Base-by-base conservation (phyloP, 176 grass and related monocot species). In the Ensete glaucum region DNA sequence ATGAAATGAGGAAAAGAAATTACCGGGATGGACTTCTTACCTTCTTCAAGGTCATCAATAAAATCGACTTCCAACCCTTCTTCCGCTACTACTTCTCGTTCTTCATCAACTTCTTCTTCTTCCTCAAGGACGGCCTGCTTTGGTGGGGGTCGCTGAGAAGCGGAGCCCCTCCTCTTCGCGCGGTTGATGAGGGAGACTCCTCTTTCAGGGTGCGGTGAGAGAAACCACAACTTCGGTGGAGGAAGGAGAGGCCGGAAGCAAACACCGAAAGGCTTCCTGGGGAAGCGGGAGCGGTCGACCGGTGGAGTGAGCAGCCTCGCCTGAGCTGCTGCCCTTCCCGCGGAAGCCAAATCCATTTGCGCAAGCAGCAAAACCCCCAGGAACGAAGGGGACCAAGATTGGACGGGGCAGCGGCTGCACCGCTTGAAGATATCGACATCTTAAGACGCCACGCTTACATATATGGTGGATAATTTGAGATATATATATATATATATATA, bases 111-210 rank as follows among this genome's bases (percentile, higher is more conserved):
- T 27, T 56, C 52, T 16, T 34, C 72, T 19, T 3, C 53, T 29
- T 57, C 25, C 13, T 29, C n/a, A 50, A 29, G 21, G 25, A 11
- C 22, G 72, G 11, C 16, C 52, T 56, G 72, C 53, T 56, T 29
- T 1, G 34, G 15, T 20, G 22, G 72, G 50, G 53, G 53, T 20
- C 21, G 53, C 53, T 74, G 52, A 24, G 52, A 14, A 17, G 24
- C 52, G 53, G 72, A 29, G 72, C 14, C 15, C 72, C 53, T 55
- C 52, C 24, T 57, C 72, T 74, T 74, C 6, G 72, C 72, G 3
- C 17, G 53, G 23, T 53, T 27, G 23, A 56, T 22, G 14, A 57
- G 53, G 53, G 72, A 74, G 9, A 17, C 19, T 6, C 15, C 48
- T 52, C 67, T 25, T 2, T 5, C 51, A 13, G 63, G 26, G 48